These are phyloP conservation scores for Astragalus membranaceus DNA, from an alignment of 306 rosid genomes.

Conservation along the genomic window DNA sequence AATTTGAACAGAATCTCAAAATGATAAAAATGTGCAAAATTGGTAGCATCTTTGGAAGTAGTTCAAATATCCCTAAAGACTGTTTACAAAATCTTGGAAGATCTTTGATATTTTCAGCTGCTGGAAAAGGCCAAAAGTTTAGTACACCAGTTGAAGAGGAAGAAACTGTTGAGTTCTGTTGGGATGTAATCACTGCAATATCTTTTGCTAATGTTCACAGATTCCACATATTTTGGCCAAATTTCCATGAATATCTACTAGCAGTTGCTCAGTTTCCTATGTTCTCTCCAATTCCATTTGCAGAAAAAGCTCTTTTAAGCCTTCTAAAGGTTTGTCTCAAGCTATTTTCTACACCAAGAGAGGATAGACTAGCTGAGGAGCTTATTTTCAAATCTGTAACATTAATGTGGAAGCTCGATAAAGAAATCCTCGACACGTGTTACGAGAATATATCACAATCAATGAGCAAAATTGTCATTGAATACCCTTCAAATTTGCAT, in stretches of 20 bases:
- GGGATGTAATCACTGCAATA: slow-evolving; percentile 73
- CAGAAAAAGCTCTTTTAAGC: slow-evolving; percentile 60
- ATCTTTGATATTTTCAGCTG: slow-evolving; percentile 70
- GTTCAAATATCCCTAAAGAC: slow-evolving; percentile 61
- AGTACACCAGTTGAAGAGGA: slow-evolving; percentile 90
- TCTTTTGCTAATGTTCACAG: slow-evolving; percentile 48
- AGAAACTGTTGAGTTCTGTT: slow-evolving; percentile 83
- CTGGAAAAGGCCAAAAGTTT: slow-evolving; percentile 93
- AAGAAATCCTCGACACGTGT: slow-evolving; percentile 72
- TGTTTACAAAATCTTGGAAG: slow-evolving; percentile 69
- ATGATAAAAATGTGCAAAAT: slow-evolving; percentile 72
- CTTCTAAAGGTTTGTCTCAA: slow-evolving; percentile 61
- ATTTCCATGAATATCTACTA: slow-evolving; percentile 59
- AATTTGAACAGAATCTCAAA: slow-evolving; percentile 78
- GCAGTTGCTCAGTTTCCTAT: slow-evolving; percentile 75
- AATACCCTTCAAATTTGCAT: slow-evolving; percentile 69
- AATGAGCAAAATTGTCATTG: slow-evolving; percentile 45
- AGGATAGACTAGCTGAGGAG: slow-evolving; percentile 62
- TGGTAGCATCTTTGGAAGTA: slow-evolving; percentile 53
- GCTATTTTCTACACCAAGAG: slow-evolving; percentile 43
- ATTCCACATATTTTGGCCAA: slow-evolving; percentile 68
- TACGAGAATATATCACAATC: slow-evolving; percentile 48
- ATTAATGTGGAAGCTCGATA: slow-evolving; percentile 88
- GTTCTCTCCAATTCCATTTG: slow-evolving; percentile 82
- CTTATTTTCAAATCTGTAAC: slow-evolving; percentile 81